Percentiles rank a stretch among this genome's conserved stretches.
Evolutionary conservation across 345 rosid genomes (phyloP).

Genomic region (Rhizophora apiculata): DNA sequence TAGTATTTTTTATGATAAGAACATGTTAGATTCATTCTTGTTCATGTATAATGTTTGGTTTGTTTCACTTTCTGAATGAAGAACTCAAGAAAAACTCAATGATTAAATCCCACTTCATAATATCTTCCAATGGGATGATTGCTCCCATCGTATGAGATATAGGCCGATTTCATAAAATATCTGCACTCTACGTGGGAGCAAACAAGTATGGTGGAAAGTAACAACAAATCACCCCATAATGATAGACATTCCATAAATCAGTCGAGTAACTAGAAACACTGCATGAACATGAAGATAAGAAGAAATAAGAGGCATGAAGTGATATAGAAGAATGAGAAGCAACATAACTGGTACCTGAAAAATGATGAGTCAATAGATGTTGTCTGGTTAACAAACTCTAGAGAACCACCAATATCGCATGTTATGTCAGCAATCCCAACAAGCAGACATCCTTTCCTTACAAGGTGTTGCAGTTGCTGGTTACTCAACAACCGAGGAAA

Average conservation of each 20-base stretch:
- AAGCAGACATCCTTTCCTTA: conserved; percentile 60
- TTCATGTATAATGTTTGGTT: no score
- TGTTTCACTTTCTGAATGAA: no score
- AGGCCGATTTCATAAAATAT: neutral
- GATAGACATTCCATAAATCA: neutral
- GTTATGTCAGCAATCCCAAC: conserved; percentile 88
- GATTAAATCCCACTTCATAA: no score
- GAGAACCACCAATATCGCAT: conserved; percentile 83
- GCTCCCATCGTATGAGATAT: no score
- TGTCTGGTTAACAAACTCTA: conserved; percentile 73
- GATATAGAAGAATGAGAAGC: conserved; percentile 5
- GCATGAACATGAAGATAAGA: neutral
- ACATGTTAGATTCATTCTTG: no score
- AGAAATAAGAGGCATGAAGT: conserved; percentile 1
- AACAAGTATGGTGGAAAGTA: neutral
- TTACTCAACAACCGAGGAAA: conserved; percentile 73
- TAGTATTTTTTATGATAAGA: no score
- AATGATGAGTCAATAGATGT: conserved; percentile 81
- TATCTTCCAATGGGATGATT: no score
- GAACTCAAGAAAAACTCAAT: no score
- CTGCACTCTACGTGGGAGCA: no score
- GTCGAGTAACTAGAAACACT: neutral
- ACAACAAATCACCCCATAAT: neutral
- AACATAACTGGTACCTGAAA: conserved; percentile 51
- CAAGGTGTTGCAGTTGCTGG: conserved; percentile 62